Percentiles rank a stretch among this genome's conserved stretches.
phyloP scores from a whole-genome alignment of 202 grass and related monocot genomes.

The Dendrocalamus latiflorus region DNA sequence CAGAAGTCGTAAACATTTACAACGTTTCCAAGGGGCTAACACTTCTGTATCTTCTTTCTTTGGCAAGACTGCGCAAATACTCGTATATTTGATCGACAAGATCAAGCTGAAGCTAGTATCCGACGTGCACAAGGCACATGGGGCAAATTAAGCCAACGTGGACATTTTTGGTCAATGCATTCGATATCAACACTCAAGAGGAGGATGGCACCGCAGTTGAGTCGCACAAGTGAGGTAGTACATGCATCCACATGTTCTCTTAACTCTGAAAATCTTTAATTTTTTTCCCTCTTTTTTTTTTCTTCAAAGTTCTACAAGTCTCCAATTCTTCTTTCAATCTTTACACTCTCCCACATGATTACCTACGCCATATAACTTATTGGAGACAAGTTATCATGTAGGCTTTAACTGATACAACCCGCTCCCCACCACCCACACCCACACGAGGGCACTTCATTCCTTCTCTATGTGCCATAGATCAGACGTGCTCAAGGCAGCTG shows the following conservation, averaged over 20 bases:
- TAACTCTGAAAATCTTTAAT: neutral
- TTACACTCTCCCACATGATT: conserved; percentile 30
- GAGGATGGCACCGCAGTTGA: neutral
- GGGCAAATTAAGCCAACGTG: neutral
- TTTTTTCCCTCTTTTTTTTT: neutral
- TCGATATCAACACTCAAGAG: neutral
- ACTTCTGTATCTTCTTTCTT: neutral
- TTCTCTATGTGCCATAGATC: neutral
- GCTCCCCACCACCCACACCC: too few relatives aligned
- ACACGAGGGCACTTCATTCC: conserved; percentile 19
- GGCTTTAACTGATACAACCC: conserved; percentile 34
- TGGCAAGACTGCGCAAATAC: neutral
- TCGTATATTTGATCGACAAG: neutral
- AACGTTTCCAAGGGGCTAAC: too few relatives aligned
- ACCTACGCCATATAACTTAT: conserved; percentile 32
- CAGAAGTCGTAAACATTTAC: too few relatives aligned
- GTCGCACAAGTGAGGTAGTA: neutral
- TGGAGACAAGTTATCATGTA: conserved; percentile 23
- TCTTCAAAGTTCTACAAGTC: conserved; percentile 31
- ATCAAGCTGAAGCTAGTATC: neutral
- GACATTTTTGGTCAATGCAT: neutral
- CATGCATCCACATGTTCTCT: too few relatives aligned
- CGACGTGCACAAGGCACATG: neutral
- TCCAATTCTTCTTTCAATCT: conserved; percentile 25
- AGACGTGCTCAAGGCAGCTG: neutral